Base-by-base conservation (phyloP, 768 basidiomycete genomes). In the Auricularia sp. region DNA sequence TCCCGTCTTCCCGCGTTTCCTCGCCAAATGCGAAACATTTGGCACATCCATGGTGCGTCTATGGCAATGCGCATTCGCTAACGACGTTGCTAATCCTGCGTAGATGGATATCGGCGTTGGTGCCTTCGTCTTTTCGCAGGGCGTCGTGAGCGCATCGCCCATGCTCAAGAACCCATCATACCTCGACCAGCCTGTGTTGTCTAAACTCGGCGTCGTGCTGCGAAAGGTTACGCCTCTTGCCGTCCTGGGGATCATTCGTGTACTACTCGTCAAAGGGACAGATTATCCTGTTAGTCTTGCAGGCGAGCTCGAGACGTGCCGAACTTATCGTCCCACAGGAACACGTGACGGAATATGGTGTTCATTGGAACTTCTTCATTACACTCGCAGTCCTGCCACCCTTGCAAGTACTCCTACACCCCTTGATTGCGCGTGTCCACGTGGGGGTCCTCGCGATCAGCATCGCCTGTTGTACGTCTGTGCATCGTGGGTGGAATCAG, bases 61-160 rank as follows among this genome's bases (percentile, higher is more conserved):
- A 65, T 16, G 59, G 36, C 61, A 59, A 44, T 63, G 45, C 42
- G 61, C 7, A 21, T 62, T 35, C 10, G 24, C 33, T 10, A 35
- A 54, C 33, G 11, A 35, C 54, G 62, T 62, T 37, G 67, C 58
- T 62, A 10, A 54, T 61, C 13, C 10, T 45, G 64, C 18, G 37
- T 67, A 99, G 96, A 99, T 98, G 97, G 97, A 99, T 71, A 76
- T 94, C 13, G 97, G 97, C 11, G 96, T 98, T 1, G 97, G 97
- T 13, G 94, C 95, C 1, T 98, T 99, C 68, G 92, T 98, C 13
- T 98, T 97, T 74, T 94, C 96, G 0, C 90, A 95, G 72, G 97
- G 97, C 24, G 74, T 99, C 54, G 86, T 94, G 4, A 94, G 94
- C n/a, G 88, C 92, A 0, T 85, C 89, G 54, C 88, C 92, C 1